Percentiles rank a stretch among this genome's conserved stretches.
These are phyloP conservation scores for Bipolaris zeicola DNA, from an alignment of 2,329 filamentous ascomycete species.

Conservation along the genomic window DNA sequence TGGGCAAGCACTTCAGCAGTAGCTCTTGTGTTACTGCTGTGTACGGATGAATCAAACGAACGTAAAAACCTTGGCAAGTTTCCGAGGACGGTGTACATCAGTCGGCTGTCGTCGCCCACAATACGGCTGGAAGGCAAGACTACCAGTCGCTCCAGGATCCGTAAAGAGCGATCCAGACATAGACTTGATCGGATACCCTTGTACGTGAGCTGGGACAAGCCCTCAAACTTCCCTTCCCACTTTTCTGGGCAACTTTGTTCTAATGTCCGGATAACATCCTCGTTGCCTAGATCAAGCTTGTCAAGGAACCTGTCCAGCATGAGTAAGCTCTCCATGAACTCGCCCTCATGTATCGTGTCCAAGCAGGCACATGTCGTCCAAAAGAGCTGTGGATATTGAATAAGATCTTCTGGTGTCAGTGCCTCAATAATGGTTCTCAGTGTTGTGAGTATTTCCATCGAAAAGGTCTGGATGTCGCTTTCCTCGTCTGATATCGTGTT, in stretches of 20 bases:
- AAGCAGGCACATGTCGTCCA: slow-evolving; percentile 97
- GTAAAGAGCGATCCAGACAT: slow-evolving; percentile 78
- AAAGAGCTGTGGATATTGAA: slow-evolving; percentile 93
- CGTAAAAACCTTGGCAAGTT: slow-evolving; percentile 87
- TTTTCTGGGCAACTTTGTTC: slow-evolving; percentile 78
- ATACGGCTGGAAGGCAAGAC: slow-evolving; percentile 78
- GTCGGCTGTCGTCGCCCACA: slow-evolving; percentile 78
- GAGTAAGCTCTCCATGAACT: slow-evolving; percentile 87
- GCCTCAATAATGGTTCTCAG: slow-evolving; percentile 89
- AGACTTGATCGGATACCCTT: slow-evolving; percentile 88
- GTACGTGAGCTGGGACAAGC: slow-evolving; percentile 82
- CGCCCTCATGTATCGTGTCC: slow-evolving; percentile 93
- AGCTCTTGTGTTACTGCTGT: slow-evolving; percentile 56
- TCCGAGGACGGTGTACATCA: slow-evolving; percentile 87
- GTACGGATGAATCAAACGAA: slow-evolving; percentile 70
- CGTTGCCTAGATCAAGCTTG: slow-evolving; percentile 79
- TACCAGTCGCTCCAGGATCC: slow-evolving; percentile 78
- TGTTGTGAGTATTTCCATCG: slow-evolving; percentile 96
- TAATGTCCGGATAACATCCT: slow-evolving; percentile 70
- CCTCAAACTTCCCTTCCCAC: slow-evolving; percentile 90
- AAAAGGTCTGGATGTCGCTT: slow-evolving; percentile 91
- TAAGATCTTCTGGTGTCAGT: slow-evolving; percentile 75
- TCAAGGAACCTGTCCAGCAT: slow-evolving; percentile 88
- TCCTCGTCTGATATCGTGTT: slow-evolving; percentile 98
- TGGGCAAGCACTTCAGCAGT: slow-evolving; percentile 73